phyloP scores from a whole-genome alignment of 2,329 filamentous ascomycete species.

The Aureobasidium pullulans region DNA sequence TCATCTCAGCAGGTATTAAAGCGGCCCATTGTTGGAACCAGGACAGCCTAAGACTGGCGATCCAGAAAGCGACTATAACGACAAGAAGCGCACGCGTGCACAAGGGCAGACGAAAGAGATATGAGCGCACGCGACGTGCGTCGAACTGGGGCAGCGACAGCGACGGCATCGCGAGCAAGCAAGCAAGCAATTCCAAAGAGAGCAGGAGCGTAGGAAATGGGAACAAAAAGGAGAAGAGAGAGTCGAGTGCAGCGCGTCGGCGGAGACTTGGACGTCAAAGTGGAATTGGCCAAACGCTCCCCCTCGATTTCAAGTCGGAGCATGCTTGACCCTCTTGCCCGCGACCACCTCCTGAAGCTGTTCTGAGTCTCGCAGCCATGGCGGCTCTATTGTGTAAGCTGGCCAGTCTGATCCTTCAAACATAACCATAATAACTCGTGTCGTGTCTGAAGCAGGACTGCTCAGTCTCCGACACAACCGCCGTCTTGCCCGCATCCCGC shows the following conservation, averaged over 20 bases:
- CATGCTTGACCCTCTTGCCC: not conserved
- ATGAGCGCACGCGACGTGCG: constrained; percentile 67
- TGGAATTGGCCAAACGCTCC: not conserved
- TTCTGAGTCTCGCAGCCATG: constrained; percentile 17
- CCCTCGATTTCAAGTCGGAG: not conserved
- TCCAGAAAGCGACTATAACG: constrained; percentile 61
- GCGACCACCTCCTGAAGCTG: not conserved
- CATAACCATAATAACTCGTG: constrained; percentile 11
- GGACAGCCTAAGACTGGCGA: constrained; percentile 59
- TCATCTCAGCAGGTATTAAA: constrained; percentile 69
- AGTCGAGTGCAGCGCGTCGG: not conserved
- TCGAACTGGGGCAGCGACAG: constrained; percentile 55
- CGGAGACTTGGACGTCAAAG: not conserved
- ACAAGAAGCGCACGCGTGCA: constrained; percentile 68
- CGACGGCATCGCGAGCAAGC: constrained; percentile 24
- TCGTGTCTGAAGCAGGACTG: constrained; percentile 42
- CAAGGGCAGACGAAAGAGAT: constrained; percentile 75
- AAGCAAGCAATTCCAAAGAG: not conserved
- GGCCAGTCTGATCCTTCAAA: not conserved
- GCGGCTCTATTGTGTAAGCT: constrained; percentile 19
- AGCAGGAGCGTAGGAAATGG: not conserved
- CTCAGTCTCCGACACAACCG: constrained; percentile 71
- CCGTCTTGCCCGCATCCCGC: constrained; percentile 72
- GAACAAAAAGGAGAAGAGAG: not conserved
- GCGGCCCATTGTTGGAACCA: constrained; percentile 74